phyloP scores from a whole-genome alignment of 495 filamentous ascomycete species.

The Pseudoneurospora amorphoporcata region DNA sequence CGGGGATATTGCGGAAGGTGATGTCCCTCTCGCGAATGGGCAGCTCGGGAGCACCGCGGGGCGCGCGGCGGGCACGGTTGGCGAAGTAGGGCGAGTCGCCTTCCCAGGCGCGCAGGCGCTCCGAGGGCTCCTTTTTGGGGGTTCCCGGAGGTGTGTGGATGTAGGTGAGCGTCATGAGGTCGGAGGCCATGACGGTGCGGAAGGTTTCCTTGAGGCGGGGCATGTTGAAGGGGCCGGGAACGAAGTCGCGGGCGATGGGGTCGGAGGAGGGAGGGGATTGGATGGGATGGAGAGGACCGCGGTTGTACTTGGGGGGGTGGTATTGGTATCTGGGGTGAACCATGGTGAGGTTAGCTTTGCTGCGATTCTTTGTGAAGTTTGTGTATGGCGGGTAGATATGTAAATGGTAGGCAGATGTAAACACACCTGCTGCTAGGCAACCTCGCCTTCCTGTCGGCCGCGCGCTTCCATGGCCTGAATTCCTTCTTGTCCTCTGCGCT shows the following conservation, averaged over 20 bases:
- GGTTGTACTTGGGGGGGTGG: slow-evolving; percentile 83
- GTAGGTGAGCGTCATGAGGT: slow-evolving; percentile 84
- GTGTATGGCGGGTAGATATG: not conserved
- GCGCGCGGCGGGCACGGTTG: slow-evolving; percentile 73
- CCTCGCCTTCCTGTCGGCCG: slow-evolving; percentile 27
- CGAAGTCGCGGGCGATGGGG: slow-evolving; percentile 75
- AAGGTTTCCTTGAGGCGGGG: slow-evolving; percentile 86
- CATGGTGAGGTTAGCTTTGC: not conserved
- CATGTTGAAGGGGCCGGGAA: slow-evolving; percentile 86
- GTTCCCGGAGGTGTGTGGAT: slow-evolving; percentile 67
- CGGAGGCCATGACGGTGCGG: slow-evolving; percentile 73
- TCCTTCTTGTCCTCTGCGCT: slow-evolving; percentile 22
- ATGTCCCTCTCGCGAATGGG: slow-evolving; percentile 66
- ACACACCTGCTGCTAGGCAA: slow-evolving; percentile 30
- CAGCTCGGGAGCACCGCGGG: slow-evolving; percentile 55
- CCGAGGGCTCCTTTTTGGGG: slow-evolving; percentile 45
- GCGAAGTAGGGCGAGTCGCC: slow-evolving; percentile 87
- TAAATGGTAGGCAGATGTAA: no score
- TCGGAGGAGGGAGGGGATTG: slow-evolving; percentile 75
- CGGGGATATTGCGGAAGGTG: slow-evolving; percentile 76
- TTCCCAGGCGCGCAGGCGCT: slow-evolving; percentile 79
- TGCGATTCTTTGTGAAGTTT: not conserved
- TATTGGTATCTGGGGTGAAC: slow-evolving; percentile 67
- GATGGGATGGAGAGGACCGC: slow-evolving; percentile 86
- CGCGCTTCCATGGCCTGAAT: slow-evolving; percentile 33